These are phyloP conservation scores for Cutaneotrichosporon cavernicola DNA, from an alignment of 1,284 basidiomycete species.

Conservation along the genomic window DNA sequence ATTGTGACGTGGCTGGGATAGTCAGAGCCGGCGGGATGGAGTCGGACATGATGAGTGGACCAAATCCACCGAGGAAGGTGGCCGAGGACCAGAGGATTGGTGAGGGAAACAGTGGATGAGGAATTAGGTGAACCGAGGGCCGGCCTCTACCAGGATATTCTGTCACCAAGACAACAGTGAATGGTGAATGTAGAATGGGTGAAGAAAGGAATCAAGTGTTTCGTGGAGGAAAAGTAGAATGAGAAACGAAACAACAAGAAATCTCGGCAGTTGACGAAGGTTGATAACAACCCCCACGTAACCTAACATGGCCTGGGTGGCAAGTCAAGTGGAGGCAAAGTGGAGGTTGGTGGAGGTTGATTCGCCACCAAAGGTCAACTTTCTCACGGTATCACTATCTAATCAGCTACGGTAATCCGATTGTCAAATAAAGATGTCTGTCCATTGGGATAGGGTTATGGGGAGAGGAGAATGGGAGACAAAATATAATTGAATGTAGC, in stretches of 20 bases:
- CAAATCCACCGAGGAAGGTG: neutral
- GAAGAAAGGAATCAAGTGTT: neutral
- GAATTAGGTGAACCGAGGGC: no score
- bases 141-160: neutral
- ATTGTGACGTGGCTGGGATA: slow-evolving; percentile 1
- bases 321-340: neutral
- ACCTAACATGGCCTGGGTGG: no score
- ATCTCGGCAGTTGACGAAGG: neutral
- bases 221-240: neutral
- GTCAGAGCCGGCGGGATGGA: neutral
- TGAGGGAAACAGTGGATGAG: no score
- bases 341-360: neutral
- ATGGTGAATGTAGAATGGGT: neutral
- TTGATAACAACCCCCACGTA: no score
- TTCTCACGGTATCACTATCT: neutral
- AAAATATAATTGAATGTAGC: no score
- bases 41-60: neutral
- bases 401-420: neutral
- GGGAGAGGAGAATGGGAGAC: no score
- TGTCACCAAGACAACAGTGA: neutral
- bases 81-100: no score
- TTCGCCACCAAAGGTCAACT: neutral
- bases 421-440: no score
- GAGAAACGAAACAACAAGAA: neutral
- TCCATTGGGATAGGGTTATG: no score